Conservation (phyloP, 2,329 filamentous ascomycete genomes). For the Aspergillus tubingensis region DNA sequence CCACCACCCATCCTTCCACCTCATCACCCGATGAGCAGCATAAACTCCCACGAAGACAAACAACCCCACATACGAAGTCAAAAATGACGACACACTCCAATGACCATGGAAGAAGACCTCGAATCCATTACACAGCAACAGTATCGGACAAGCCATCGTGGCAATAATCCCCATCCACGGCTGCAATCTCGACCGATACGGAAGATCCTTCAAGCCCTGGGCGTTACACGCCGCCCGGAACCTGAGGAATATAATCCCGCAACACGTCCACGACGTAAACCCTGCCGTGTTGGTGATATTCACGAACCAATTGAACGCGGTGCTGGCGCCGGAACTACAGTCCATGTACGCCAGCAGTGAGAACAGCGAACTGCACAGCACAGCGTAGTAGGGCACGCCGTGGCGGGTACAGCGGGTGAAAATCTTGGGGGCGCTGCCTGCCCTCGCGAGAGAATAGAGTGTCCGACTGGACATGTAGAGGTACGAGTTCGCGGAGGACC, state of each 20-base stretch:
- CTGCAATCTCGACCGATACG: constrained; percentile 67
- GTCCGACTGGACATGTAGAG: constrained; percentile 67
- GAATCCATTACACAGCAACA: constrained; percentile 10
- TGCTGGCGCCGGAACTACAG: constrained; percentile 60
- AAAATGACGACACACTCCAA: constrained; percentile 62
- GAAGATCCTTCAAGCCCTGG: constrained; percentile 66
- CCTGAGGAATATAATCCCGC: constrained; percentile 67
- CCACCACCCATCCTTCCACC: not conserved
- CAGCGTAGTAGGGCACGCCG: constrained; percentile 70
- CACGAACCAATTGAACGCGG: constrained; percentile 54
- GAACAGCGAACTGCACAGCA: constrained; percentile 62
- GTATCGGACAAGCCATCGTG: not conserved
- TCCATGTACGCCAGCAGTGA: constrained; percentile 70
- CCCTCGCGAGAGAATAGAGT: constrained; percentile 66
- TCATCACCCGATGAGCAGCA: constrained; percentile 6
- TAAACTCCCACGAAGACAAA: constrained; percentile 53
- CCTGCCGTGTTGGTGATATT: constrained; percentile 25
- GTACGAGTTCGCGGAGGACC: constrained; percentile 67
- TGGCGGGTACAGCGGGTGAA: constrained; percentile 52
- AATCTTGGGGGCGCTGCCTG: constrained; percentile 60
- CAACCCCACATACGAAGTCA: constrained; percentile 61
- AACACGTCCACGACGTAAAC: constrained; percentile 46
- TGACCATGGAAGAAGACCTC: constrained; percentile 52
- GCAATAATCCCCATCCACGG: constrained; percentile 68
- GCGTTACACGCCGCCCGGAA: constrained; percentile 67